A percentile compares a stretch with the other conserved stretches of the same genome.
These are phyloP conservation scores for Miscanthus sacchariflorus DNA, from an alignment of 202 grass and related monocot species.

Conservation along the genomic window DNA sequence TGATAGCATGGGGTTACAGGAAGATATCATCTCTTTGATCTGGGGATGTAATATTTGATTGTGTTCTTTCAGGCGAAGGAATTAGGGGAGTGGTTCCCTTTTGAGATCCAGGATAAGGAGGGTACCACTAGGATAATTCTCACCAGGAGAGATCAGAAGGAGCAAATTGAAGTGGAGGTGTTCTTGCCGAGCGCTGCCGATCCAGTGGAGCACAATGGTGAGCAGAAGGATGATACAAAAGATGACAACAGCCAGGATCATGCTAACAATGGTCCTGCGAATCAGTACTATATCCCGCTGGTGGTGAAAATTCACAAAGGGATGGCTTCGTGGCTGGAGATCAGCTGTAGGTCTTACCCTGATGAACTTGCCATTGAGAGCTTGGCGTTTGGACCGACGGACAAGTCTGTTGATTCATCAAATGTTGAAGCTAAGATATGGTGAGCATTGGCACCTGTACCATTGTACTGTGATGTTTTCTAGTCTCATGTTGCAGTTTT, in stretches of 20 bases:
- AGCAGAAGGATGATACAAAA: constrained; percentile 2
- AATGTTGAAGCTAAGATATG: constrained; percentile 36
- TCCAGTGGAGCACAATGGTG: background rate
- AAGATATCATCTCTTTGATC: background rate
- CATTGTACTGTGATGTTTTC: background rate
- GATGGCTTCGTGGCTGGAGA: constrained; percentile 41
- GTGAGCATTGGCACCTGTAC: constrained; percentile 2
- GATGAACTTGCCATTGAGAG: constrained; percentile 42
- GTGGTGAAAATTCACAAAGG: constrained; percentile 43
- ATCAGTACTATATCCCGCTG: constrained; percentile 47
- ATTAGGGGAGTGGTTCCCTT: constrained; percentile 47
- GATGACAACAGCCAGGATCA: background rate
- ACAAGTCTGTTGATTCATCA: constrained; percentile 31
- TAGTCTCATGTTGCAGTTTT: background rate
- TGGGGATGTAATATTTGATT: constrained; percentile 4
- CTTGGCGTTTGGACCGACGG: constrained; percentile 25
- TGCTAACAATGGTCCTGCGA: background rate
- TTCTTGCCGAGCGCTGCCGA: constrained; percentile 28
- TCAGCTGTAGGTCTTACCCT: constrained; percentile 54
- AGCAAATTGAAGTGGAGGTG: constrained; percentile 51
- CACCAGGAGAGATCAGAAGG: constrained; percentile 17
- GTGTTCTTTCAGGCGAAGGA: constrained; percentile 37
- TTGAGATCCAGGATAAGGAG: constrained; percentile 57
- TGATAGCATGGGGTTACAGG: background rate
- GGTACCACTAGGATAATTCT: constrained; percentile 50